Evolutionary conservation across 106 monocot genomes (phyloP), one percentile per base, ranked within the genome.

Genomic region (Xerophyta viscosa): DNA sequence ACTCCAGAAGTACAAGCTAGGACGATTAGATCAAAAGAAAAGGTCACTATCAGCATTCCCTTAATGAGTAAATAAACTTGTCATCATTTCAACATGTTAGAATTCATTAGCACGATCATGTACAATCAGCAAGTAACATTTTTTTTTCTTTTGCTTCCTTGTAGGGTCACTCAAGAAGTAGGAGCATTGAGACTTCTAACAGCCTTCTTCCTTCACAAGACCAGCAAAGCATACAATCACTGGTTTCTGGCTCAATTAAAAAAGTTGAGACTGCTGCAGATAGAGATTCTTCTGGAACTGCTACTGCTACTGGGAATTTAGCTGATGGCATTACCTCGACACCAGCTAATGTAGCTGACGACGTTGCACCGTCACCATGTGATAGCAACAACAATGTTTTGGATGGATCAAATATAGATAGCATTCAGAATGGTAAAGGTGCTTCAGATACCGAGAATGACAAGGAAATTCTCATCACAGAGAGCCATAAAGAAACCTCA

Each of bases 21-120:
- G 66, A 81, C 33, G 65, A 48, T 33, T 52, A 78, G 65, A 58
- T 50, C 63, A 29, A 75, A 80, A 62, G 78, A 66, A 24, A 81
- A 81, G 84, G 88, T 88, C 23, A 52, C 36, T 41, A 42, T n/a
- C n/a, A n/a, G n/a, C n/a, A n/a, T n/a, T n/a, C n/a, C n/a, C n/a
- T n/a, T n/a, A n/a, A n/a, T n/a, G n/a, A n/a, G n/a, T 69, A 21
- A n/a, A n/a, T n/a, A n/a, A n/a, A n/a, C n/a, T n/a, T n/a, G n/a
- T n/a, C n/a, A n/a, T n/a, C n/a, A n/a, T n/a, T n/a, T n/a, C n/a
- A n/a, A n/a, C n/a, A n/a, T n/a, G 15, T 1, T 8, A 12, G 18
- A 13, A 1, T 13, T 46, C 20, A 1, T 46, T 18, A 17, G 6
- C 20, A 12, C 15, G 39, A 33, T 33, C 1, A 17, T 13, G 18